A percentile compares a stretch with the other conserved stretches of the same genome.
These are phyloP conservation scores for Suillus spraguei DNA, from an alignment of 768 basidiomycete genomes.

Conservation along the genomic window DNA sequence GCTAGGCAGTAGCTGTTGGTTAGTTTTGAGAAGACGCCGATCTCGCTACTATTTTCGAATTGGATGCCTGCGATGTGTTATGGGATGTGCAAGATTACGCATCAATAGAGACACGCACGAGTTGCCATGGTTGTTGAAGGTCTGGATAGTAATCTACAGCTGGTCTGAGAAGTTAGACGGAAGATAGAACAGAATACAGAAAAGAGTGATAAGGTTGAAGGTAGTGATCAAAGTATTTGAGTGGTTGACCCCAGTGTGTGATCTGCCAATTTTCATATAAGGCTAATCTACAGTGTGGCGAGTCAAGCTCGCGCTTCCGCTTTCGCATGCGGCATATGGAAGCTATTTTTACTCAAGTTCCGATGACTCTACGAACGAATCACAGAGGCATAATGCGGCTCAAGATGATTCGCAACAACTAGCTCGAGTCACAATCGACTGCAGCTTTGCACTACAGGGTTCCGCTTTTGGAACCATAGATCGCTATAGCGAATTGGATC, in stretches of 20 bases:
- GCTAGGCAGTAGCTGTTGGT: constrained; percentile 98
- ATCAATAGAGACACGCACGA: constrained; percentile 45
- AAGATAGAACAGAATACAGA: constrained; percentile 9
- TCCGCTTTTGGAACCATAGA: constrained; percentile 4
- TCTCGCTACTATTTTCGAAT: constrained; percentile 93
- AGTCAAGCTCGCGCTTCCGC: constrained; percentile 14
- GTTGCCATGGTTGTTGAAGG: constrained; percentile 54
- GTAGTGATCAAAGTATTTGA: background rate
- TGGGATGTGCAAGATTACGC: constrained; percentile 7
- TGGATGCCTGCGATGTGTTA: constrained; percentile 64
- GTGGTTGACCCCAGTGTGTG: background rate
- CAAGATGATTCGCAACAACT: too few species aligned
- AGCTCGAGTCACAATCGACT: background rate
- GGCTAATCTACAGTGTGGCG: background rate
- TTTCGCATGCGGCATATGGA: background rate
- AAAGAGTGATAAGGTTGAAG: background rate
- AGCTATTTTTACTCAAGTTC: background rate
- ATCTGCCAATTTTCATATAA: background rate
- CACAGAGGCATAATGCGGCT: background rate
- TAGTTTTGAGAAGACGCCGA: constrained; percentile 96
- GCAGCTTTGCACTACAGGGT: background rate
- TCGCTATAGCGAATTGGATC: too few species aligned
- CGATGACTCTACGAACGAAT: background rate
- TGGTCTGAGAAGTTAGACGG: background rate
- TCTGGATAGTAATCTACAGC: constrained; percentile 7